phyloP scores from a whole-genome alignment of 352 stramenopile genomes.

The Phytophthora foliorum region DNA sequence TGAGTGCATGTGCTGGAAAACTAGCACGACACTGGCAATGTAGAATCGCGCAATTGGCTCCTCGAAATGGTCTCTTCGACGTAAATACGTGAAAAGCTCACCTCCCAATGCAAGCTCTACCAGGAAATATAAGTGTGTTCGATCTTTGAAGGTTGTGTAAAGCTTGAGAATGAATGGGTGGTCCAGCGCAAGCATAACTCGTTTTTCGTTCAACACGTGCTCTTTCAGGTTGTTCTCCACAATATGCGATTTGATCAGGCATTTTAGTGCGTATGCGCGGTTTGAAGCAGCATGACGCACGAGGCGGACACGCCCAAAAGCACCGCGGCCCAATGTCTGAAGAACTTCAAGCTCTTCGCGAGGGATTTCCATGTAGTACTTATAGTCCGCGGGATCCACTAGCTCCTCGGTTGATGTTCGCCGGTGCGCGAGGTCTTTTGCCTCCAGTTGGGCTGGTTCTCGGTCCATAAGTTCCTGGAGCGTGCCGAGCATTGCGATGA shows the following conservation, averaged over 20 bases:
- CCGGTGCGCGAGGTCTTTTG: constrained; percentile 19
- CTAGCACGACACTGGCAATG: constrained; percentile 90
- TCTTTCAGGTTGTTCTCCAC: constrained; percentile 93
- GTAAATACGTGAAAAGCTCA: constrained; percentile 94
- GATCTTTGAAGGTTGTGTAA: constrained; percentile 91
- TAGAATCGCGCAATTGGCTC: constrained; percentile 88
- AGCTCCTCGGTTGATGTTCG: constrained; percentile 50
- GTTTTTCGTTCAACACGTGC: constrained; percentile 94
- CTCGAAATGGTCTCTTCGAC: constrained; percentile 76
- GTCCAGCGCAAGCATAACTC: constrained; percentile 88
- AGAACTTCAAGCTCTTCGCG: constrained; percentile 82
- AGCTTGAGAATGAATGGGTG: constrained; percentile 95
- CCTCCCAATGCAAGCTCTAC: constrained; percentile 93
- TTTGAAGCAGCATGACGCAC: constrained; percentile 77
- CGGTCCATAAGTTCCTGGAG: constrained; percentile 85
- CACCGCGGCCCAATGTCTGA: constrained; percentile 83
- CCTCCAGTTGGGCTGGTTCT: constrained; percentile 44
- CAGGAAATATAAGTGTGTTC: constrained; percentile 92
- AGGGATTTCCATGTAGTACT: constrained; percentile 80
- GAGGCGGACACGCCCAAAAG: constrained; percentile 92
- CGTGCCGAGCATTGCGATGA: constrained; percentile 84
- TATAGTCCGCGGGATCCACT: constrained; percentile 60
- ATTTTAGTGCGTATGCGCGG: constrained; percentile 92
- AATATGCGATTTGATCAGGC: constrained; percentile 93
- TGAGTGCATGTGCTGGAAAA: constrained; percentile 92